phyloP scores from a whole-genome alignment of 1,284 basidiomycete species.

The Ustilago sp. region DNA sequence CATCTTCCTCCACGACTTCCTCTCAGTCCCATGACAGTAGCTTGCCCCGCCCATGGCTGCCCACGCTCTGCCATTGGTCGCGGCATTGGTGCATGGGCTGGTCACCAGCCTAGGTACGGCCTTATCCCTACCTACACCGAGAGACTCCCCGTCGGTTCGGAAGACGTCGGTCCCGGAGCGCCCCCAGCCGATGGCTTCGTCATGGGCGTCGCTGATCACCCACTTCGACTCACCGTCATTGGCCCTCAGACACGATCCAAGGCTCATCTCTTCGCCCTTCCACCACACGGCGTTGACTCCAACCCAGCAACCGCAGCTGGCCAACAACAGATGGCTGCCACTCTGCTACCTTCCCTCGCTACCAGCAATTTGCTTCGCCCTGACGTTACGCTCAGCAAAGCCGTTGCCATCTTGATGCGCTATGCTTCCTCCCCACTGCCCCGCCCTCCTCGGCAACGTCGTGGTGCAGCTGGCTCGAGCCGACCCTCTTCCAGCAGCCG shows the following conservation, averaged over 20 bases:
- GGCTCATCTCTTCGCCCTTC: conserved; percentile 49
- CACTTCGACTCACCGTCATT: conserved; percentile 54
- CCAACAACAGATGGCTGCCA: conserved; percentile 19
- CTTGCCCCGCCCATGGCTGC: conserved; percentile 55
- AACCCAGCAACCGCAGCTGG: conserved; percentile 2
- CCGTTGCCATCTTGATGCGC: conserved; percentile 49
- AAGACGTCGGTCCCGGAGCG: conserved; percentile 48
- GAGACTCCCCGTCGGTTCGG: conserved; percentile 22
- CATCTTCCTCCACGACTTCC: conserved; percentile 61
- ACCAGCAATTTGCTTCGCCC: conserved; percentile 51
- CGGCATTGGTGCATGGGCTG: conserved; percentile 60
- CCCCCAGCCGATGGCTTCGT: conserved; percentile 63
- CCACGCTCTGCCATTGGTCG: conserved; percentile 60
- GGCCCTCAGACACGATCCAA: conserved; percentile 53
- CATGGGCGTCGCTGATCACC: conserved; percentile 55
- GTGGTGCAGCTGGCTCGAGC: conserved; percentile 12
- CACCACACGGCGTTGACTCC: conserved; percentile 33
- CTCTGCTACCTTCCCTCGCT: conserved; percentile 42
- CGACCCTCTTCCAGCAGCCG: conserved; percentile 17
- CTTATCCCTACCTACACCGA: conserved; percentile 49
- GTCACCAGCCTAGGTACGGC: conserved; percentile 51
- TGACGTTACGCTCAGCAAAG: conserved; percentile 64
- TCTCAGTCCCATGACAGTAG: conserved; percentile 54
- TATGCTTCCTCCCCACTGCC: conserved; percentile 43
- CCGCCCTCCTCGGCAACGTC: conserved; percentile 23